Percentiles rank a stretch among this genome's conserved stretches.
Conservation (phyloP, 2,329 filamentous ascomycete species). For the Claviceps maximensis region DNA sequence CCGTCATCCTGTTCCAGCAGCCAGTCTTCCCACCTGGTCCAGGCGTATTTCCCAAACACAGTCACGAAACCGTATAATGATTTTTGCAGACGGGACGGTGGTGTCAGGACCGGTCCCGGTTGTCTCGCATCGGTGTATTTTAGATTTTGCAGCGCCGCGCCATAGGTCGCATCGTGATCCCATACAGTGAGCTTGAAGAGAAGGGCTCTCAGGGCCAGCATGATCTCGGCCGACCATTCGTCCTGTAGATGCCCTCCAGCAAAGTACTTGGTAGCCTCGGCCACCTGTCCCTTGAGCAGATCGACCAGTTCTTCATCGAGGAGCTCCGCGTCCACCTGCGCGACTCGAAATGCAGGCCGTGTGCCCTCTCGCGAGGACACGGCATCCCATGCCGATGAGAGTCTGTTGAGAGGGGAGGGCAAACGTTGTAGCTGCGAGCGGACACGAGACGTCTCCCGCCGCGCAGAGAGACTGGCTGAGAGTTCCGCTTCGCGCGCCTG, state of each 20-base stretch:
- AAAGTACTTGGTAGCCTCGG: slow-evolving; percentile 78
- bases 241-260: slow-evolving; percentile 62
- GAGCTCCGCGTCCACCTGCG: slow-evolving; percentile 90
- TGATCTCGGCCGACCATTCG: slow-evolving; percentile 78
- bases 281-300: slow-evolving; percentile 75
- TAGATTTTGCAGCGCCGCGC: slow-evolving; percentile 82
- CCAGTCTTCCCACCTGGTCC: slow-evolving; percentile 86
- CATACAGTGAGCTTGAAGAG: slow-evolving; percentile 93
- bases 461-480: slow-evolving; percentile 38
- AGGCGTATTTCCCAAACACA: slow-evolving; percentile 77
- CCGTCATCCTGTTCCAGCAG: slow-evolving; percentile 64
- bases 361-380: slow-evolving; percentile 66
- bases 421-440: slow-evolving; percentile 43
- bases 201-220: slow-evolving; percentile 59
- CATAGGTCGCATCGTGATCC: slow-evolving; percentile 93
- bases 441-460: slow-evolving; percentile 38
- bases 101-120: slow-evolving; percentile 44
- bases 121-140: slow-evolving; percentile 75
- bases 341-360: slow-evolving; percentile 77
- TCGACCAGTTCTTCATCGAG: slow-evolving; percentile 84
- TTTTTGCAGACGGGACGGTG: slow-evolving; percentile 76
- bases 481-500: slow-evolving; percentile 57
- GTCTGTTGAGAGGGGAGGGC: slow-evolving; percentile 47
- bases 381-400: slow-evolving; percentile 53
- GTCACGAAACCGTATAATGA: slow-evolving; percentile 70